Percentiles rank a stretch among this genome's conserved stretches.
Conservation (phyloP, 176 grass and related monocot species). For the Rhynchospora tenuis region DNA sequence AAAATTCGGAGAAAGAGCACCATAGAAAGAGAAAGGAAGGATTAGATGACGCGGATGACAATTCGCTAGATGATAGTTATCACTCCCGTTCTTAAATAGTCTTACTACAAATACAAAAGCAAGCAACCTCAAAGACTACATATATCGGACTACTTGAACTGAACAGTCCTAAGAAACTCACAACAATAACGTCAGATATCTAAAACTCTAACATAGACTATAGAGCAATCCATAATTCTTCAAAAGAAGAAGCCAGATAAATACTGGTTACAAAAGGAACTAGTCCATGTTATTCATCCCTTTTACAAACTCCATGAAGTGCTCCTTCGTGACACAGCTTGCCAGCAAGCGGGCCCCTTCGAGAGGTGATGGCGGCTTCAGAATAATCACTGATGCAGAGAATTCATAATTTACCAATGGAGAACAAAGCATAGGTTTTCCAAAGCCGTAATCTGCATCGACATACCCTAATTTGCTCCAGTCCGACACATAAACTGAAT, state of each 20-base stretch:
- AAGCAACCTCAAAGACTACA: background rate
- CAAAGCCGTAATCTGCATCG: constrained; percentile 88
- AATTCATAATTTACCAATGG: constrained; percentile 93
- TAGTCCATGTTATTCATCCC: constrained; percentile 29
- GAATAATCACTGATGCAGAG: constrained; percentile 69
- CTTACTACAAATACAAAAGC: background rate
- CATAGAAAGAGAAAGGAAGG: too few species aligned
- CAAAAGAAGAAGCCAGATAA: background rate
- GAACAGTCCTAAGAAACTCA: background rate
- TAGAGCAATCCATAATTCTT: background rate
- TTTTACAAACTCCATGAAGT: constrained; percentile 39
- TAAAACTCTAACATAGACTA: background rate
- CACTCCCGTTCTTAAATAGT: too few species aligned
- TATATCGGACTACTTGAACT: background rate
- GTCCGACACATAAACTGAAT: constrained; percentile 87
- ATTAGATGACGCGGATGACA: too few species aligned
- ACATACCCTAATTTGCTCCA: constrained; percentile 94
- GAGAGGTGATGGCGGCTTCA: constrained; percentile 64
- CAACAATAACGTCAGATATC: background rate
- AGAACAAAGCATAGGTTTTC: constrained; percentile 52
- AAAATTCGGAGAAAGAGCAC: too few species aligned
- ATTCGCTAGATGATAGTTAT: too few species aligned
- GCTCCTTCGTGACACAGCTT: constrained; percentile 82
- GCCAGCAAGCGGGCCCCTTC: constrained; percentile 59
- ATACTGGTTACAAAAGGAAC: background rate